Percentiles rank a stretch among this genome's conserved stretches.
Evolutionary conservation across 345 rosid species (phyloP).

Genomic region (Heritiera fomes): DNA sequence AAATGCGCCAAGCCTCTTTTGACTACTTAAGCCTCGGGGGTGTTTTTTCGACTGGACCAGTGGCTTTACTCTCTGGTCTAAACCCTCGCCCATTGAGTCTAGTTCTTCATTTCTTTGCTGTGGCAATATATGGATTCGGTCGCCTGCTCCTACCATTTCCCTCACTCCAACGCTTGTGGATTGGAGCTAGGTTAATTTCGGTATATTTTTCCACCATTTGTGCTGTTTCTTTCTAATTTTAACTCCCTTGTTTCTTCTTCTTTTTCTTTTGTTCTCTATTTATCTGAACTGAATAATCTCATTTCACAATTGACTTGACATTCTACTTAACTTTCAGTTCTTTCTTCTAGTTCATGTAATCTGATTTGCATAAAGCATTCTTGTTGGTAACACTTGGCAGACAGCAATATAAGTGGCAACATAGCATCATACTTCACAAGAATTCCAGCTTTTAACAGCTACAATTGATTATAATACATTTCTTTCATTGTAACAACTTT

Average conservation of each 20-base stretch:
- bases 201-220: constrained; percentile 27
- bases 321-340: not conserved
- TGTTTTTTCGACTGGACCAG: constrained; percentile 46
- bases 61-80: constrained; percentile 56
- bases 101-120: constrained; percentile 57
- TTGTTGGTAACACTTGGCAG: not conserved
- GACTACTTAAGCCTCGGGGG: constrained; percentile 64
- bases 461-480: not conserved
- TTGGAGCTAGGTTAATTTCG: constrained; percentile 48
- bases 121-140: constrained; percentile 54
- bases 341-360: not conserved
- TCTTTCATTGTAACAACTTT: not conserved
- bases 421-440: not conserved
- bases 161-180: constrained; percentile 45
- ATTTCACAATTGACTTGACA: not conserved
- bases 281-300: not conserved
- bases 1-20: constrained; percentile 56
- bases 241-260: not conserved
- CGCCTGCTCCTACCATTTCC: constrained; percentile 58
- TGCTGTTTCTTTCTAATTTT: not conserved
- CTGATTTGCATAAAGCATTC: not conserved
- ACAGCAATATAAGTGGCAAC: not conserved
- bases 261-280: not conserved
- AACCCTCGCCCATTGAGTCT: constrained; percentile 52
- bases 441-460: not conserved